phyloP scores from a whole-genome alignment of 768 basidiomycete species.

The Sistotremastrum suecicum region DNA sequence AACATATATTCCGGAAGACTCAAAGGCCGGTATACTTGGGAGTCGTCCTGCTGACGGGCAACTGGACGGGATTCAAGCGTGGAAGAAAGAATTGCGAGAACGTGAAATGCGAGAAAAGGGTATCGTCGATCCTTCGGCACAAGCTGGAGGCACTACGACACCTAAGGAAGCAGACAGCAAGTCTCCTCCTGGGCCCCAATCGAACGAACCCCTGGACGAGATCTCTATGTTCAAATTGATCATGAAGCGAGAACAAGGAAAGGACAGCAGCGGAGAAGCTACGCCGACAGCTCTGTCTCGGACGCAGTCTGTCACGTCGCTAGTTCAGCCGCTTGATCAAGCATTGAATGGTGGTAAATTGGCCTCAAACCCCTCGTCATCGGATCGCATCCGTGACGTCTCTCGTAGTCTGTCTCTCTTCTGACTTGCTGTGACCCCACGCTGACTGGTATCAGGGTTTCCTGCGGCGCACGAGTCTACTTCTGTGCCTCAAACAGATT shows the following conservation, averaged over 20 bases:
- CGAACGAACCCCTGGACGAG: slow-evolving; percentile 47
- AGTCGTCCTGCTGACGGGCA: slow-evolving; percentile 47
- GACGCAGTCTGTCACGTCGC: no score
- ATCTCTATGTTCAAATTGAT: slow-evolving; percentile 72
- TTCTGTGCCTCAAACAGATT: no score
- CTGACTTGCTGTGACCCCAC: no score
- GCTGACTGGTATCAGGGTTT: no score
- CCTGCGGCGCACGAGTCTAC: no score
- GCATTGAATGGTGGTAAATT: no score
- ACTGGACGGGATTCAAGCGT: slow-evolving; percentile 73
- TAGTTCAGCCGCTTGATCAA: no score
- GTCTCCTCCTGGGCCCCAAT: slow-evolving; percentile 4
- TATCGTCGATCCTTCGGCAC: slow-evolving; percentile 6
- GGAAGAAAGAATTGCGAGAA: slow-evolving; percentile 76
- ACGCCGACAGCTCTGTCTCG: neutral
- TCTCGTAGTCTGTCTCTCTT: no score
- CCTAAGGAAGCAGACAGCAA: neutral
- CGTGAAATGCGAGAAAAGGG: slow-evolving; percentile 46
- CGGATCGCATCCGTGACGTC: no score
- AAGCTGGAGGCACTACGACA: slow-evolving; percentile 4
- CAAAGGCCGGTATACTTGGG: slow-evolving; percentile 34
- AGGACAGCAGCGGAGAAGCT: slow-evolving; percentile 6
- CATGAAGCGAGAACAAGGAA: slow-evolving; percentile 66
- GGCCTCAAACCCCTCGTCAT: no score
- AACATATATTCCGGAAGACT: slow-evolving; percentile 54